Evolutionary conservation across 441 rosid species (phyloP).

Genomic region (Aleurites moluccanus): DNA sequence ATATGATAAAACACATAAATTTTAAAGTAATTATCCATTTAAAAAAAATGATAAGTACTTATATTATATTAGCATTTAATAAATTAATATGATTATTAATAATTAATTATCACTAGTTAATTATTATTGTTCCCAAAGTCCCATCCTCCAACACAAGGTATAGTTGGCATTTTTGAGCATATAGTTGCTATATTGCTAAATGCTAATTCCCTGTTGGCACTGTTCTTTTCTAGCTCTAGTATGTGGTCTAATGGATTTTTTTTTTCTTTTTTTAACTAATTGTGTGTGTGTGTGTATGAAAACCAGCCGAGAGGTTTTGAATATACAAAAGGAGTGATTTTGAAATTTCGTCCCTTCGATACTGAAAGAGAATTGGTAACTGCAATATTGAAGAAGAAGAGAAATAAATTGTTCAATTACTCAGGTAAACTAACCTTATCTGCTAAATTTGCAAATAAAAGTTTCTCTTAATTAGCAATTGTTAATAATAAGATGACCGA

Average conservation of each 20-base stretch:
- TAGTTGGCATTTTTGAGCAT: not conserved
- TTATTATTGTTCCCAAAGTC: too few species aligned
- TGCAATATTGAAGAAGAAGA: constrained; percentile 87
- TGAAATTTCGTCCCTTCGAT: constrained; percentile 66
- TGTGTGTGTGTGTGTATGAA: not conserved
- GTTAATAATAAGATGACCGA: not conserved
- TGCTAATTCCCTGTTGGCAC: too few species aligned
- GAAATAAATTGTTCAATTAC: constrained; percentile 63
- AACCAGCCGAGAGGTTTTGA: constrained; percentile 79
- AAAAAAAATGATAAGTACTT: too few species aligned
- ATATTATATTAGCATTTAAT: too few species aligned
- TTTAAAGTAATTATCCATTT: too few species aligned
- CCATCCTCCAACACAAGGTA: too few species aligned
- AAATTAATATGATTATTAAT: too few species aligned
- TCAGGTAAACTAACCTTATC: constrained; percentile 43
- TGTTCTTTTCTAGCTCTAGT: too few species aligned
- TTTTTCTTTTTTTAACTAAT: not conserved
- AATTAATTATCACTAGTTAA: too few species aligned
- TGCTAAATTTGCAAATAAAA: not conserved
- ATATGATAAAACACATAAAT: too few species aligned
- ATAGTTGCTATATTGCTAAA: too few species aligned
- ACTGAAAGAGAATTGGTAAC: constrained; percentile 88
- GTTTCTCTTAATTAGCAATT: not conserved
- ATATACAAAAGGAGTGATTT: constrained; percentile 58
- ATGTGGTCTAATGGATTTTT: not conserved